Base-by-base conservation (phyloP, 2,329 filamentous ascomycete species). In the Verticillium nubilum region DNA sequence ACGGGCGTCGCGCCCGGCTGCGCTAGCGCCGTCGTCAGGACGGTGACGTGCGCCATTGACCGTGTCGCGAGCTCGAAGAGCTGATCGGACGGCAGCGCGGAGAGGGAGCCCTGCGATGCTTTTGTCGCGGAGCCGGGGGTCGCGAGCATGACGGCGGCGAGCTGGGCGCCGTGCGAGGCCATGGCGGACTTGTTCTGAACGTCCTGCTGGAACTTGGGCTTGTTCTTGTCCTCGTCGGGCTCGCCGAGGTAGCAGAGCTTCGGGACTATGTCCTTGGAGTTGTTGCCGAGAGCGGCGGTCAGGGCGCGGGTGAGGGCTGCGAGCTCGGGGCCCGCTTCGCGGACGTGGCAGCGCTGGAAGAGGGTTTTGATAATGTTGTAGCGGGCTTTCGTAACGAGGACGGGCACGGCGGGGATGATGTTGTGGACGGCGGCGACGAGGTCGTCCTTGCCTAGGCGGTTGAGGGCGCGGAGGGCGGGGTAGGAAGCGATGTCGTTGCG, bases 401-500 rank as follows among this genome's bases (percentile, higher is more conserved):
- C 84, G 0, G 86, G 81, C 5, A 97, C 82, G 58, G 91, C 87
- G 0, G 91, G 88, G 4, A 88, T 73, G 59, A 96, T 89, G 67
- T 87, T 81, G 55, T 86, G 80, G 59, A 92, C 84, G 0, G 90
- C 91, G 59, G 86, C 84, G 50, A 87, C 80, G 9, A 99, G 80
- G 68, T 97, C 92, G 61, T 97, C 92, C 69, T 91, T 93, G 72
- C 91, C 89, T 12, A 98, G 80, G 58, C 95, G 86, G 70, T 92
- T 90, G 52, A 99, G 78, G 3, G 96, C 87, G 60, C 87, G 86
- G 65, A 93, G 90, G 23, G 92, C 91, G 0, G 96, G 90, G 69
- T 97, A 98, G 26, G 87, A 89, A 5, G 95, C 92, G 55, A 93
- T 90, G 67, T 96, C 93, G 70, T 98, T 98, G 60, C 92, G 88